phyloP scores from a whole-genome alignment of 2,329 filamentous ascomycete species.

The Colletotrichum chlorophyti region DNA sequence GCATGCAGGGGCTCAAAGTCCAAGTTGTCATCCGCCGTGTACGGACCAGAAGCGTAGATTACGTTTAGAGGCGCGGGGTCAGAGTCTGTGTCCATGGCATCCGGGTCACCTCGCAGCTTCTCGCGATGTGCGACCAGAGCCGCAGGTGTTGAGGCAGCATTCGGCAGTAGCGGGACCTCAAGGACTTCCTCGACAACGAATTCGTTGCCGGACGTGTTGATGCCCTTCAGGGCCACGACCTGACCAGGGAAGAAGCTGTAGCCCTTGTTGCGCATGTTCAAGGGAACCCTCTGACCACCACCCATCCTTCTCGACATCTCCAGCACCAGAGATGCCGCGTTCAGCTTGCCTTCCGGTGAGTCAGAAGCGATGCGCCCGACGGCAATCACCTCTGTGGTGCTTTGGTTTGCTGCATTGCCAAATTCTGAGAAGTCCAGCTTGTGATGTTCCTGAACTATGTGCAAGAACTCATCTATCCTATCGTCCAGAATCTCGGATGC shows the following conservation, averaged over 20 bases:
- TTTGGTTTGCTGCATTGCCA: conserved; percentile 84
- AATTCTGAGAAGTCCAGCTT: conserved; percentile 80
- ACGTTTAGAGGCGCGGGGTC: conserved; percentile 74
- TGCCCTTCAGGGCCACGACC: conserved; percentile 85
- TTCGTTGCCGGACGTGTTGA: conserved; percentile 83
- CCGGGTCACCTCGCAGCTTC: conserved; percentile 69
- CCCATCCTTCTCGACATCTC: conserved; percentile 88
- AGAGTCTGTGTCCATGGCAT: conserved; percentile 63
- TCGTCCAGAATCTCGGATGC: conserved; percentile 94
- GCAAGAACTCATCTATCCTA: conserved; percentile 87
- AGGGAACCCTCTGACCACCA: conserved; percentile 79
- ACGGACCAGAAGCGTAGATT: conserved; percentile 84
- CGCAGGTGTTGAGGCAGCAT: conserved; percentile 72
- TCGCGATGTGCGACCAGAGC: conserved; percentile 73
- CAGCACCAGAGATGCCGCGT: conserved; percentile 82
- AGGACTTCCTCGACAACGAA: conserved; percentile 84
- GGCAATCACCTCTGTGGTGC: conserved; percentile 85
- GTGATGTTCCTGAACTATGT: conserved; percentile 76
- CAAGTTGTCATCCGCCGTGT: conserved; percentile 90
- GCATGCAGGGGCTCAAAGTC: conserved; percentile 87
- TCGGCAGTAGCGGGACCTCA: conserved; percentile 74
- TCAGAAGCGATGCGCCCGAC: conserved; percentile 93
- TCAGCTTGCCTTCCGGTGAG: conserved; percentile 83
- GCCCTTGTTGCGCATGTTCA: conserved; percentile 72
- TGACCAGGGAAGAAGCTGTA: conserved; percentile 95